A percentile compares a stretch with the other conserved stretches of the same genome.
phyloP scores from a whole-genome alignment of 371 early-diverging fungal genomes.

The Rhizopus arrhizus region DNA sequence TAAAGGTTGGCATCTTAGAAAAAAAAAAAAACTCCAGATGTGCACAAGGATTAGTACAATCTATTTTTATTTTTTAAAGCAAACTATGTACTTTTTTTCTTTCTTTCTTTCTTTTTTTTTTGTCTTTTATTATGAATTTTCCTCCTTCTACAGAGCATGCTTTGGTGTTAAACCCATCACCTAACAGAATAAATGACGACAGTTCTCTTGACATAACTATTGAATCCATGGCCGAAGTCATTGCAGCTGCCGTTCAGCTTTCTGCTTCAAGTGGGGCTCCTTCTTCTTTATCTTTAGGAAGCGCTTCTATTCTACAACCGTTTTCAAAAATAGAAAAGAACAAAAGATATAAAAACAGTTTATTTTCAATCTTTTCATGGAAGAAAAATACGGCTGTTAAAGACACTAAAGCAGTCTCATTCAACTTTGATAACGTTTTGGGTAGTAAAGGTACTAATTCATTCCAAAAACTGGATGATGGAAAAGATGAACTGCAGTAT shows the following conservation, averaged over 20 bases:
- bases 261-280: conserved; percentile 22
- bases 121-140: conserved; percentile 6
- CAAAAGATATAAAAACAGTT: background rate
- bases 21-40: background rate
- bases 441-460: conserved; percentile 13
- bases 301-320: conserved; percentile 37
- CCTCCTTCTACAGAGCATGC: conserved; percentile 4
- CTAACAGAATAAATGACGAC: conserved; percentile 19
- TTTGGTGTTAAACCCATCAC: background rate
- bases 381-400: background rate
- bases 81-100: background rate
- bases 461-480: conserved; percentile 28
- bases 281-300: conserved; percentile 36
- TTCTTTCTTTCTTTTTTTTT: conserved; percentile 4
- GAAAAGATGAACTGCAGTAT: conserved; percentile 34
- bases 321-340: conserved; percentile 1
- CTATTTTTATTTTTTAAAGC: background rate
- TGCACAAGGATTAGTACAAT: background rate
- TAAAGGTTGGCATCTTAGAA: background rate
- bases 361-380: background rate
- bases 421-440: background rate
- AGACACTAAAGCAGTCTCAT: background rate
- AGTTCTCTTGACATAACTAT: conserved; percentile 19
- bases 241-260: conserved; percentile 42
- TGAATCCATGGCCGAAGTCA: background rate